These are phyloP conservation scores for Sungouiella thailandica DNA, from an alignment of 805 yeast genomes.

Conservation along the genomic window DNA sequence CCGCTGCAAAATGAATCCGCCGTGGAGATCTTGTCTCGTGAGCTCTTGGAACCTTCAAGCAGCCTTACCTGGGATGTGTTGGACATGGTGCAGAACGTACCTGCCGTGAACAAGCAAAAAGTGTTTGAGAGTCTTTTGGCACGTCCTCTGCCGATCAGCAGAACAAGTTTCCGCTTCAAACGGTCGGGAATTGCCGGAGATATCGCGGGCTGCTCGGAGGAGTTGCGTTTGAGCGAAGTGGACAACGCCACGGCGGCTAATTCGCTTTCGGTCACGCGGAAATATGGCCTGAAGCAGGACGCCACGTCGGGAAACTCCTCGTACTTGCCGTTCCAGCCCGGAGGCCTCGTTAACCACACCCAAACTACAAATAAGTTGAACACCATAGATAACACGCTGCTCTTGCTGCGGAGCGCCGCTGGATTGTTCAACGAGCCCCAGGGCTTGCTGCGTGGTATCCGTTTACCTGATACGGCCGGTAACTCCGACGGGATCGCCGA, in stretches of 20 bases:
- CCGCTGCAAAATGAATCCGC: neutral
- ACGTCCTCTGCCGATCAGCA: conserved; percentile 55
- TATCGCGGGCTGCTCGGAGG: conserved; percentile 61
- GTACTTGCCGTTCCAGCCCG: conserved; percentile 88
- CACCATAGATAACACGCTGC: conserved; percentile 15
- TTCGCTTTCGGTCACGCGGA: conserved; percentile 69
- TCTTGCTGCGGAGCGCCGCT: conserved; percentile 57
- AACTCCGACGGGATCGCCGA: conserved; percentile 5
- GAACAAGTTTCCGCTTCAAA: conserved; percentile 63
- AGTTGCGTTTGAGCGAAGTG: conserved; percentile 33
- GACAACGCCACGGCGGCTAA: conserved; percentile 59
- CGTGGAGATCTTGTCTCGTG: conserved; percentile 11
- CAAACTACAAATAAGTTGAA: conserved; percentile 13
- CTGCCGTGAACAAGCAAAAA: conserved; percentile 30
- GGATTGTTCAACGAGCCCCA: conserved; percentile 84
- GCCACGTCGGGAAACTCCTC: conserved; percentile 65
- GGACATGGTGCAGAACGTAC: conserved; percentile 59
- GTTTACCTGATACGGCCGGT: conserved; percentile 13
- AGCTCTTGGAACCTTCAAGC: conserved; percentile 59
- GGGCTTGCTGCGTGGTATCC: conserved; percentile 73
- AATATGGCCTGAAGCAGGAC: conserved; percentile 56
- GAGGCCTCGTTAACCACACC: conserved; percentile 50
- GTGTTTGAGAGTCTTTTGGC: conserved; percentile 47
- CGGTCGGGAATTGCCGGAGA: conserved; percentile 73
- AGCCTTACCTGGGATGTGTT: conserved; percentile 66